phyloP scores from a whole-genome alignment of 352 stramenopile genomes.

The Pythium oligandrum region DNA sequence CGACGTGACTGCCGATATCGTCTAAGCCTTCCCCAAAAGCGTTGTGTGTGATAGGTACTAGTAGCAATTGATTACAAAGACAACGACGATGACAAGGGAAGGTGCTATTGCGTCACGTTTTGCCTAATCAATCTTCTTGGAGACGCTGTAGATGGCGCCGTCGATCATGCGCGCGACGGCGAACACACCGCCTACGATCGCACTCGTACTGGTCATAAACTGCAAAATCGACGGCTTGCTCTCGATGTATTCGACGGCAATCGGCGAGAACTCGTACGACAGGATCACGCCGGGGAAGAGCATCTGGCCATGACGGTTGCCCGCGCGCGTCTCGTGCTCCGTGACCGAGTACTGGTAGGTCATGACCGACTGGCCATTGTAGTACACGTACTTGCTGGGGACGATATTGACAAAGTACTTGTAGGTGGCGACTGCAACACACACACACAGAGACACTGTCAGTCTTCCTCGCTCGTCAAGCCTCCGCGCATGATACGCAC shows the following conservation, averaged over 20 bases:
- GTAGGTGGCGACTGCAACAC: slow-evolving; percentile 69
- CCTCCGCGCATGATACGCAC: slow-evolving; percentile 22
- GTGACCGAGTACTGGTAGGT: slow-evolving; percentile 89
- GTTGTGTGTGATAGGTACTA: too few species aligned
- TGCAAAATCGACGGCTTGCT: slow-evolving; percentile 79
- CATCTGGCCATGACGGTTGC: slow-evolving; percentile 39
- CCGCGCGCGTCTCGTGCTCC: slow-evolving; percentile 52
- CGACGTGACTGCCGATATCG: too few species aligned
- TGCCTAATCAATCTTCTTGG: slow-evolving; percentile 84
- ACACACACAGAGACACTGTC: background rate
- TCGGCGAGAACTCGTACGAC: slow-evolving; percentile 88
- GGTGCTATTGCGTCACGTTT: too few species aligned
- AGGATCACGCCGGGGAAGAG: slow-evolving; percentile 83
- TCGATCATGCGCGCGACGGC: slow-evolving; percentile 85
- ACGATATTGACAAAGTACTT: slow-evolving; percentile 88
- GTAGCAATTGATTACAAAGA: too few species aligned
- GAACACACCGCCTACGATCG: slow-evolving; percentile 84
- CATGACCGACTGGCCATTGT: slow-evolving; percentile 56
- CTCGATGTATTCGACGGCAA: slow-evolving; percentile 86
- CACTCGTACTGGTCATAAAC: slow-evolving; percentile 84
- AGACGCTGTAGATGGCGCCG: slow-evolving; percentile 84
- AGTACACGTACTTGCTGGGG: slow-evolving; percentile 78
- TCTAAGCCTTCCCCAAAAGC: too few species aligned
- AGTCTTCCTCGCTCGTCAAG: slow-evolving; percentile 1
- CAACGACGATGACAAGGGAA: too few species aligned